These are phyloP conservation scores for Penicillium paxilli DNA, from an alignment of 495 filamentous ascomycete genomes.

Conservation along the genomic window DNA sequence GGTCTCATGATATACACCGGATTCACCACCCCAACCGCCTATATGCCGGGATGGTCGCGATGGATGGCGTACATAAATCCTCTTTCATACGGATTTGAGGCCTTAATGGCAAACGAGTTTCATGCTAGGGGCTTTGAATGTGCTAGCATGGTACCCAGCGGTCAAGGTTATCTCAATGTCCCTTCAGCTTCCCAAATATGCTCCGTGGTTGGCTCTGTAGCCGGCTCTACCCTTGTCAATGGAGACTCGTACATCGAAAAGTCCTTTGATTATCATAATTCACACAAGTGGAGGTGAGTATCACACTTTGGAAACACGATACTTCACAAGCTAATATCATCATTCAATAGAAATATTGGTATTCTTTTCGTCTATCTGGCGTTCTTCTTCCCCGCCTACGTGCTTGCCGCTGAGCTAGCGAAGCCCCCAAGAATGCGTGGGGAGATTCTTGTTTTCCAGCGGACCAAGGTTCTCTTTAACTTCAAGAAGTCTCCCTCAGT, in stretches of 20 bases:
- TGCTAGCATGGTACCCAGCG: conserved; percentile 57
- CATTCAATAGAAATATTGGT: conserved; percentile 31
- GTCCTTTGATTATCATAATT: neutral
- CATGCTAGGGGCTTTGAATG: conserved; percentile 64
- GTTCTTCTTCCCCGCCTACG: conserved; percentile 60
- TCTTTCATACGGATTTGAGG: conserved; percentile 46
- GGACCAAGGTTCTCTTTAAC: neutral
- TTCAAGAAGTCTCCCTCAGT: neutral
- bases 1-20: conserved; percentile 79
- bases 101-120: conserved; percentile 59
- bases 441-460: conserved; percentile 50
- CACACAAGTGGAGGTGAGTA: conserved; percentile 74
- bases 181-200: conserved; percentile 47
- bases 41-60: conserved; percentile 71
- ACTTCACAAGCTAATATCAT: neutral
- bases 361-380: conserved; percentile 70
- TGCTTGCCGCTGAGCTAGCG: conserved; percentile 69
- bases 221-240: conserved; percentile 46
- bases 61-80: conserved; percentile 84
- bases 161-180: conserved; percentile 46
- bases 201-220: conserved; percentile 60
- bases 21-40: conserved; percentile 66
- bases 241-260: conserved; percentile 60
- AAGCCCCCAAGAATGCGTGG: conserved; percentile 72
- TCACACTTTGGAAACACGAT: conserved; percentile 51